Percentiles rank a stretch among this genome's conserved stretches.
Conservation (phyloP, 768 basidiomycete genomes). For the Pleurotus ostreatus region DNA sequence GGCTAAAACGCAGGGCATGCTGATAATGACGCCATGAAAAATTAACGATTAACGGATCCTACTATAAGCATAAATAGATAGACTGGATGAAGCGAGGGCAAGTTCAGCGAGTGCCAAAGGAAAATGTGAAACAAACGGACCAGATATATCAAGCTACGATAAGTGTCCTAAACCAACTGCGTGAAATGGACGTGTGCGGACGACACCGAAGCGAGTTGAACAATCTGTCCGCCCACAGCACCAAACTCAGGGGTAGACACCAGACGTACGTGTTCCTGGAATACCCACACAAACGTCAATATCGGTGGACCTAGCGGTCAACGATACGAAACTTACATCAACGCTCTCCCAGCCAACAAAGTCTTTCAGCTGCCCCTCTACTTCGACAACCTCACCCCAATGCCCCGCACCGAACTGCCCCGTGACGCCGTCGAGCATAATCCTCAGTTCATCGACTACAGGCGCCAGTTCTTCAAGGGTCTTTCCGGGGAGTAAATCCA, state of each 20-base stretch:
- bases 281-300: not conserved
- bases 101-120: not conserved
- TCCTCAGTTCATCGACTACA: not conserved
- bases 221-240: not conserved
- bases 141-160: too few species aligned
- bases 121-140: too few species aligned
- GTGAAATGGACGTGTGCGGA: constrained; percentile 2
- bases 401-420: constrained; percentile 1
- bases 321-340: not conserved
- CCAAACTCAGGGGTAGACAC: constrained; percentile 2
- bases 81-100: not conserved
- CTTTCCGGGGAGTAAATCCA: not conserved
- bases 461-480: not conserved
- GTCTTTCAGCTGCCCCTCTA: not conserved
- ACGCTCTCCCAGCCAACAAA: constrained; percentile 6
- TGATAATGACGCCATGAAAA: not conserved
- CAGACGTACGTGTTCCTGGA: not conserved
- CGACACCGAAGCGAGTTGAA: not conserved
- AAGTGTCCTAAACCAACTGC: not conserved
- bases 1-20: too few species aligned
- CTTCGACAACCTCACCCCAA: constrained; percentile 1
- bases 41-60: not conserved
- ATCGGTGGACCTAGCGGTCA: too few species aligned
- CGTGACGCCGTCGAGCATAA: constrained; percentile 1
- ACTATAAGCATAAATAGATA: not conserved